Evolutionary conservation across 148 eudicot genomes (phyloP), one percentile per base, ranked within the genome.

Genomic region (Spergularia bocconei): DNA sequence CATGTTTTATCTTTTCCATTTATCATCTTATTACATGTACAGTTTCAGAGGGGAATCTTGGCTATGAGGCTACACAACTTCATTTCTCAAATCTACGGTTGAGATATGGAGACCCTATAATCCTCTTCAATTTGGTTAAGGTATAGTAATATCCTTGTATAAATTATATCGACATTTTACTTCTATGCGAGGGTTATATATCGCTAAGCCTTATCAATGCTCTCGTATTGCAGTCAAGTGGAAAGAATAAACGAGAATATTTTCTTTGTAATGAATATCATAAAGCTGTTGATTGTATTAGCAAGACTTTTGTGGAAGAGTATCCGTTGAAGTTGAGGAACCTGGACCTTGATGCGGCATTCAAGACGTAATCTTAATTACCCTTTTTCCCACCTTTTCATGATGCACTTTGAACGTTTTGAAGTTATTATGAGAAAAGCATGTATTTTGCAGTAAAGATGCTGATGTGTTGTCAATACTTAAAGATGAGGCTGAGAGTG

Each of bases 41-140:
- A 94, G 98, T 87, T 69, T 84, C 91, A 50, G 85, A 75, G 80
- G 79, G 80, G 79, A 91, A 90, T 84, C 77, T 54, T 21, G 77
- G 79, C 25, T 89, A 88, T 77, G 84, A 82, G 77, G 91, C 97
- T 48, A 91, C 97, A 47, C 83, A 75, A 69, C 91, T 85, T 79
- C 97, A 92, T 83, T 92, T 95, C 59, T 84, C 86, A 48, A 86
- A 85, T 78, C 89, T 92, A 75, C 86, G 68, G 50, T 75, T 70
- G 77, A 86, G 98, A 89, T 95, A 95, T 85, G 97, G 94, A 75
- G 81, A 87, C 79, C 99, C 89, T 48, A 87, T 89, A 33, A 84
- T 92, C 71, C 79, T 95, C 53, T 72, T 95, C 81, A 95, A 89
- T 86, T 86, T 95, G 78, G 76, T 92, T 51, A 95, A 92, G 99